phyloP scores from a whole-genome alignment of 2,329 filamentous ascomycete genomes.

The Aspergillus uvarum region DNA sequence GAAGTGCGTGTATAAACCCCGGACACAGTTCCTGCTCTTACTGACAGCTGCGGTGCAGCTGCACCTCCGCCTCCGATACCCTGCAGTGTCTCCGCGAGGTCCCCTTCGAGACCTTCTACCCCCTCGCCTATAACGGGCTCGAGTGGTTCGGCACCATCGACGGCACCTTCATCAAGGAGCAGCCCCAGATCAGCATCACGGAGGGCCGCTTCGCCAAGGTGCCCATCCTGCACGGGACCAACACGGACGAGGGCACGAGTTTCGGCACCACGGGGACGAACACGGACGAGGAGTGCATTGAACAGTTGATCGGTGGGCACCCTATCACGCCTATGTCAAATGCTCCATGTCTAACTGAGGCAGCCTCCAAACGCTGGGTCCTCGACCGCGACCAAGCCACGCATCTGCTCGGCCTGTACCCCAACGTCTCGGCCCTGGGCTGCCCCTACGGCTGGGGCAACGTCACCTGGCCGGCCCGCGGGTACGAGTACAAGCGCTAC shows the following conservation, averaged over 20 bases:
- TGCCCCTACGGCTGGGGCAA: conserved; percentile 47
- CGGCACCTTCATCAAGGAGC: conserved; percentile 56
- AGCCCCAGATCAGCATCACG: conserved; percentile 55
- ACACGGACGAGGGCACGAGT: conserved; percentile 63
- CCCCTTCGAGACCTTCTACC: conserved; percentile 27
- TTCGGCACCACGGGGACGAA: conserved; percentile 56
- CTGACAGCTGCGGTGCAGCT: no score
- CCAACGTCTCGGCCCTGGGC: conserved; percentile 49
- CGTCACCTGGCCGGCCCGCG: conserved; percentile 27
- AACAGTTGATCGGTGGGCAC: conserved; percentile 28
- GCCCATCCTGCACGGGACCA: conserved; percentile 62
- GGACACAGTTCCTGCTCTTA: no score
- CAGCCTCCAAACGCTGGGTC: conserved; percentile 31
- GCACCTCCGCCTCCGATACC: conserved; percentile 26
- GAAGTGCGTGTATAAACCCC: conserved; percentile 12
- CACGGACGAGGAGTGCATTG: conserved; percentile 53
- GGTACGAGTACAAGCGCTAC: conserved; percentile 33
- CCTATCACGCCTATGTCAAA: no score
- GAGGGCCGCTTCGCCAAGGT: conserved; percentile 62
- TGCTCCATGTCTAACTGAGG: background rate
- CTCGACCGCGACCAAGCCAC: conserved; percentile 29
- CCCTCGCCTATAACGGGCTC: conserved; percentile 25
- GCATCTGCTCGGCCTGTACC: conserved; percentile 52
- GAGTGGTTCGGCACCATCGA: conserved; percentile 51
- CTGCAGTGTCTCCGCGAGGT: conserved; percentile 31